Base-by-base conservation (phyloP, 495 filamentous ascomycete species). In the Eremomyces bilateralis region DNA sequence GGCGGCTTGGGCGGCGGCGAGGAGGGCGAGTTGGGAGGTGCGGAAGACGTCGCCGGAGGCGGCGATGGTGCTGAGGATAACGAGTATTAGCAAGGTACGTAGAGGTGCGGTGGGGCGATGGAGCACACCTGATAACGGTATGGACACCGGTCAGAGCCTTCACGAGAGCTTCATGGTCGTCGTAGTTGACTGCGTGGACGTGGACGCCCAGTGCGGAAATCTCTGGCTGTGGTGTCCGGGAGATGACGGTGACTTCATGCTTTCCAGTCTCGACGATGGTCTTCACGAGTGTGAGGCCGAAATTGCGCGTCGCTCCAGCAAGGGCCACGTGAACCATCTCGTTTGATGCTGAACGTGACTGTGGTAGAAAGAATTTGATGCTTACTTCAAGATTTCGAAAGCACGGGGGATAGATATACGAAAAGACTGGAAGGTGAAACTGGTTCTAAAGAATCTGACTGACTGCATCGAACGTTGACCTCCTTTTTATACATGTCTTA, bases 171-270 rank as follows among this genome's bases (percentile, higher is more conserved):
- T n/a, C 11, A 31, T 41, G 44, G 35, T 41, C 34, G 35, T 27
- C 15, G 38, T 47, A 47, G 42, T 45, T 34, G 6, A 47, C 35
- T 2, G 31, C 15, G 21, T 41, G 36, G 21, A 46, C 42, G 15
- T 44, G 33, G 30, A 46, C 16, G 21, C 44, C 42, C 3, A 15
- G 28, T 13, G 42, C 37, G n/a, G 31, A 20, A n/a, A 44, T 31
- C 2, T 37, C 33, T 4, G 44, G 44, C 13, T 41, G 13, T 17
- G 33, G 16, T 6, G 21, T 21, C 27, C 44, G 44, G 13, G 44
- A 38, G 31, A 48, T 42, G n/a, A 48, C 38, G 21, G 40, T 29
- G 29, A 48, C 17, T 10, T 38, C 37, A 38, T 45, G 39, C 18
- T 35, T 38, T 19, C 13, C 4, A 4, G 36, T 21, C 27, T 39